Evolutionary conservation across 2,329 filamentous ascomycete genomes (phyloP), one percentile per base, ranked within the genome.

Genomic region (Penicillium sp.): DNA sequence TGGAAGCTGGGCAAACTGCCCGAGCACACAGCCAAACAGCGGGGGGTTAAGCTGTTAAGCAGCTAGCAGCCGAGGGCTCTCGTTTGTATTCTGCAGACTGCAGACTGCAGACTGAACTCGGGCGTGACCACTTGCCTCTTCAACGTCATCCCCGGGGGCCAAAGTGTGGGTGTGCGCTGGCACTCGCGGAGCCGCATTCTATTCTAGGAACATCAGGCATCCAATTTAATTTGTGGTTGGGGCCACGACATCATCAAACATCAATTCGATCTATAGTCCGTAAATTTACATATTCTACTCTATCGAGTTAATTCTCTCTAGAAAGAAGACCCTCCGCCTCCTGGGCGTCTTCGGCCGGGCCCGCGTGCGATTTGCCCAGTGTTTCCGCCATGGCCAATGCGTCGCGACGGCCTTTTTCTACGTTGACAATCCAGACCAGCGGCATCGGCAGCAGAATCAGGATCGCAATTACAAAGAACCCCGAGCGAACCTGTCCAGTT

Each of bases 401-500:
- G 49, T 70, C 68, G 8, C 46, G 52, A 6, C 65, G 68, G 1
- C 73, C 73, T 32, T 69, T 65, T 29, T 73, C 71, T 3, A 69
- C 70, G 51, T 75, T 68, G 1, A 96, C 88, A 55, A 89, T 83
- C 73, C 84, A 90, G 59, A 97, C 86, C 42, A 97, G 74, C 2
- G 90, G 89, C 12, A 90, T 88, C 0, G 92, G 91, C 1, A 95
- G 69, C 0, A 87, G 85, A 3, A 97, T 87, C n/a, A 97, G 72
- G 1, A 84, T 80, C 0, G 89, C 89, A 29, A 97, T 79, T 67
- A 97, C 96, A 83, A 89, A 93, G 68, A 97, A 97, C 0, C 91
- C 91, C 13, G 87, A 86, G 15, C 88, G 81, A 42, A 91, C 90
- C 60, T 87, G 84, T 1, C 88, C 88, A 1, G 85, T 86, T 42